Base-by-base conservation (phyloP, 441 rosid genomes). In the Adansonia grandidieri region DNA sequence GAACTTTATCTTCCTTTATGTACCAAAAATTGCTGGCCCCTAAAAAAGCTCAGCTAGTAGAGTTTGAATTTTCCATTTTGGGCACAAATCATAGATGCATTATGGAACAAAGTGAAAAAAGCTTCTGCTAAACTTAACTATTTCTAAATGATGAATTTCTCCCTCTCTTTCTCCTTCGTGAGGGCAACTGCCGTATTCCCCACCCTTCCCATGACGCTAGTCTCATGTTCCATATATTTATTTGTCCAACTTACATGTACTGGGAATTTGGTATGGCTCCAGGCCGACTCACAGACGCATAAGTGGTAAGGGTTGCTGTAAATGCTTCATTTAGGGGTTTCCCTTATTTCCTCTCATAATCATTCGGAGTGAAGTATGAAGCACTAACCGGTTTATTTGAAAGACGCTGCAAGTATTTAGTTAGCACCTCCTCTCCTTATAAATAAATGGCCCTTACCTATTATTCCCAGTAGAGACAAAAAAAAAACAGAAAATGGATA, bases 151-250 rank as follows among this genome's bases (percentile, higher is more conserved):
- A 64, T 64, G 70, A 64, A 61, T 61, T 22, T 22, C 40, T 11
- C 65, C 65, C 65, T 22, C 11, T 53, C 62, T 57, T 61, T 61
- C 65, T 40, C 65, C 40, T 61, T 58, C 32, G 3, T 58, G 32
- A 58, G 63, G 24, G 6, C 63, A 3, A 20, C 32, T 58, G 63
- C 63, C 8, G 13, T 9, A 10, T 60, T 24, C 22, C 60, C 50
- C 50, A 47, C 60, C 60, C 22, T n/a, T 9, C 50, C 9, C 9
- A 17, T 56, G 9, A n/a, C 6, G 60, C 60, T 6, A 17, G 10
- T 17, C 58, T 32, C 37, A 54, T 15, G 20, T n/a, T 54, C 58
- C 0, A n/a, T 54, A 54, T 54, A n/a, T 54, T 15, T 17, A 56
- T 6, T 56, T 56, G 2, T 56, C 60, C 8, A n/a, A 56, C 60